A percentile compares a stretch with the other conserved stretches of the same genome.
These are phyloP conservation scores for Lactifluus rugatus DNA, from an alignment of 768 basidiomycete species.

Conservation along the genomic window DNA sequence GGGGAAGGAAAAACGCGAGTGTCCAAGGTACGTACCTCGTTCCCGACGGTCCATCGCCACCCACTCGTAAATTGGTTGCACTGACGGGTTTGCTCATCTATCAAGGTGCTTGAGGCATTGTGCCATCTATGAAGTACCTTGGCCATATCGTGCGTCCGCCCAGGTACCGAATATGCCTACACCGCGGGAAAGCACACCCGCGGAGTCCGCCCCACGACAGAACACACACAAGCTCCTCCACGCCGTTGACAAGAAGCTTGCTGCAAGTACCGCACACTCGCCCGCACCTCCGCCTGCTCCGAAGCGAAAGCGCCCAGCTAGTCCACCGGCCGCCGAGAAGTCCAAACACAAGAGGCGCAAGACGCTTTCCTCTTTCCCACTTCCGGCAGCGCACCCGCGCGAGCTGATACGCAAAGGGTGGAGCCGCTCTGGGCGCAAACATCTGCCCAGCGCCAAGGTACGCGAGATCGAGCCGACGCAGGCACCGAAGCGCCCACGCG, in stretches of 20 bases:
- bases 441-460: constrained; percentile 26
- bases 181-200: constrained; percentile 34
- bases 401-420: constrained; percentile 22
- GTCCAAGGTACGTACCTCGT: constrained; percentile 51
- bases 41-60: constrained; percentile 4
- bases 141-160: constrained; percentile 56
- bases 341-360: constrained; percentile 42
- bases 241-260: constrained; percentile 46
- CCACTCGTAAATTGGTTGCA: background rate
- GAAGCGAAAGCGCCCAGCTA: constrained; percentile 16
- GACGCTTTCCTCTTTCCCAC: constrained; percentile 17
- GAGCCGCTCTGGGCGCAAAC: constrained; percentile 26
- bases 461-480: constrained; percentile 25
- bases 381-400: constrained; percentile 15
- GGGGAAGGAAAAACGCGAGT: constrained; percentile 41
- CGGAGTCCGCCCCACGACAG: constrained; percentile 32
- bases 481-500: constrained; percentile 17
- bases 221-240: constrained; percentile 43
- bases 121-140: constrained; percentile 62
- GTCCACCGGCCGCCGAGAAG: constrained; percentile 11
- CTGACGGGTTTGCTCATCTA: constrained; percentile 6
- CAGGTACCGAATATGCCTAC: constrained; percentile 36
- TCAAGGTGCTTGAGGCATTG: constrained; percentile 68
- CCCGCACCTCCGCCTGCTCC: constrained; percentile 17
- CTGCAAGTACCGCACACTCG: constrained; percentile 28